Percentiles rank a stretch among this genome's conserved stretches.
Conservation (phyloP, 2,329 filamentous ascomycete genomes). For the Aspergillus neotritici region DNA sequence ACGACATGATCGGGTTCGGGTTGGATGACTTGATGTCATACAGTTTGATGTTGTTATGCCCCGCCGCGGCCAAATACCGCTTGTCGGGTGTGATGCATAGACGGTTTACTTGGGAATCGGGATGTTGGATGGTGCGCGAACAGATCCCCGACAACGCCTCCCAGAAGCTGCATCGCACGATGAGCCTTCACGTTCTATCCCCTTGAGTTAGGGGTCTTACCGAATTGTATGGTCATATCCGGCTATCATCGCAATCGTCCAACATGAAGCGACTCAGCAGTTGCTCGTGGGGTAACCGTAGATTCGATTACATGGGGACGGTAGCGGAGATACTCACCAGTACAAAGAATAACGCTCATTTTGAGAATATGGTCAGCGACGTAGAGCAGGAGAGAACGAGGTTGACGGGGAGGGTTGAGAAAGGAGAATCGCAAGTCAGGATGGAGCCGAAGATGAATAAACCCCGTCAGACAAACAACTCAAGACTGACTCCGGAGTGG, state of each 20-base stretch:
- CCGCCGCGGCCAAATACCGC: conserved; percentile 79
- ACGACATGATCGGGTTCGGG: conserved; percentile 83
- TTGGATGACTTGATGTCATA: conserved; percentile 99
- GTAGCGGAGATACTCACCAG: conserved; percentile 44
- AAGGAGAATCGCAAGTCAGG: not conserved
- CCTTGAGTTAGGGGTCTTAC: conserved; percentile 39
- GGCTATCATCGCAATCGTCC: conserved; percentile 39
- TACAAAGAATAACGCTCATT: conserved; percentile 65
- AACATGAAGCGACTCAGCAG: conserved; percentile 6
- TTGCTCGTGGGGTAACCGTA: not conserved
- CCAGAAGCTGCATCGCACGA: conserved; percentile 67
- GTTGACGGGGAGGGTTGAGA: conserved; percentile 1
- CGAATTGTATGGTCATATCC: conserved; percentile 72
- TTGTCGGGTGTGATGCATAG: conserved; percentile 98
- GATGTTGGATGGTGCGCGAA: conserved; percentile 94
- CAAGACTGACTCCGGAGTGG: conserved; percentile 2
- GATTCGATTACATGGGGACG: not conserved
- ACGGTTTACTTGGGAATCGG: conserved; percentile 96
- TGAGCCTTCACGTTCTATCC: not conserved
- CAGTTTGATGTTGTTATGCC: conserved; percentile 84
- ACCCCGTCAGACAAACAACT: not conserved
- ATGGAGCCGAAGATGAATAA: no score
- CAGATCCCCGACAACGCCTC: conserved; percentile 97
- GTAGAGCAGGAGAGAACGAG: not conserved
- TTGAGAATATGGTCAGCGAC: conserved; percentile 9